Conservation (phyloP, 495 filamentous ascomycete genomes). For the Trichodelitschia bisporula region DNA sequence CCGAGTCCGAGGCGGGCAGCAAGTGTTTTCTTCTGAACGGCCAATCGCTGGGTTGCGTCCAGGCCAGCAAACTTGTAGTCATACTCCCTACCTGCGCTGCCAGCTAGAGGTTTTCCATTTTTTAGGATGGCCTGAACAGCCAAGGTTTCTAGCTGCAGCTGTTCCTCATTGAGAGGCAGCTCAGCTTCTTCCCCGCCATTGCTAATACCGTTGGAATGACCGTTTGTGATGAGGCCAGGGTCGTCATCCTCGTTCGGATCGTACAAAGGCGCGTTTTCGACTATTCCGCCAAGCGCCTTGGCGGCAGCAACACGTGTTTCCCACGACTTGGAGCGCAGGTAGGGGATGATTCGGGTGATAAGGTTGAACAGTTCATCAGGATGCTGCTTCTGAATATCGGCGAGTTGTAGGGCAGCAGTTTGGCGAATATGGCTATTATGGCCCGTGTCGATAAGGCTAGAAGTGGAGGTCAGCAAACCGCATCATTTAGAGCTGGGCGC, state of each 20-base stretch:
- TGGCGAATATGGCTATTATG: conserved; percentile 86
- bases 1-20: conserved; percentile 56
- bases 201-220: conserved; percentile 22
- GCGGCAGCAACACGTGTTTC: conserved; percentile 80
- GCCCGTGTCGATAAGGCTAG: conserved; percentile 79
- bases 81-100: conserved; percentile 61
- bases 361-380: conserved; percentile 94
- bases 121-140: conserved; percentile 58
- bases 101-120: conserved; percentile 56
- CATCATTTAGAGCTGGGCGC: too few species aligned
- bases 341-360: conserved; percentile 83
- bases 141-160: conserved; percentile 46
- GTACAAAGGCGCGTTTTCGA: conserved; percentile 64
- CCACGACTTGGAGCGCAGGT: conserved; percentile 81
- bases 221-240: too few species aligned
- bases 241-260: conserved; percentile 58
- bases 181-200: conserved; percentile 14
- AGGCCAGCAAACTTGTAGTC: conserved; percentile 59
- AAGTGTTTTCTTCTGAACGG: conserved; percentile 76
- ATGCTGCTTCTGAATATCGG: conserved; percentile 90
- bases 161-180: conserved; percentile 22
- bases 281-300: conserved; percentile 78
- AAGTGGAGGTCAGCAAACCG: neutral
- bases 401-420: conserved; percentile 86
- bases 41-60: conserved; percentile 55